Evolutionary conservation across 2,329 filamentous ascomycete species (phyloP).

Genomic region (Bipolaris gigantea): DNA sequence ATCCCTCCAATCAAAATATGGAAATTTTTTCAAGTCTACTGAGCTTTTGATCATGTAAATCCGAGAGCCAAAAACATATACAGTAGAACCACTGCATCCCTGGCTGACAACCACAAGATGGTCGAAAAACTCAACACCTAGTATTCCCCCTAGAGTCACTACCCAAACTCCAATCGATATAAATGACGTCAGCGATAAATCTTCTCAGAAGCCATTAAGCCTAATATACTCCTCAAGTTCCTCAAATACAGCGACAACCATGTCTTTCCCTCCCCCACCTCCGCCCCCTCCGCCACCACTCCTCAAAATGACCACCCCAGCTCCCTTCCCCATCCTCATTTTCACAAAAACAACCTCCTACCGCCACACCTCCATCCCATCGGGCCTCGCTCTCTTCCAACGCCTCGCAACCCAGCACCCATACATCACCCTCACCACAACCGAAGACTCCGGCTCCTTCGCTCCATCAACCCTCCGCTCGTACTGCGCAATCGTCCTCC

Average conservation of each 20-base stretch:
- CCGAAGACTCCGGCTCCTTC: constrained; percentile 25
- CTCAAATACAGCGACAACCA: too few relatives aligned
- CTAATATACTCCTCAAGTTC: background rate
- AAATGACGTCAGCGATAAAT: background rate
- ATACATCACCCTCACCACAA: constrained; percentile 14
- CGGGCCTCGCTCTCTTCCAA: constrained; percentile 19
- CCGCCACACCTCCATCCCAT: constrained; percentile 32
- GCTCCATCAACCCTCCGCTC: constrained; percentile 4
- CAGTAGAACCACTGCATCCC: too few relatives aligned
- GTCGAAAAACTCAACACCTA: background rate
- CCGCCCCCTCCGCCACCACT: too few relatives aligned
- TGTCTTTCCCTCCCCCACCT: too few relatives aligned
- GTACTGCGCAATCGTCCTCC: constrained; percentile 20
- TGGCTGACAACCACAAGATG: background rate
- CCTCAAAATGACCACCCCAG: background rate
- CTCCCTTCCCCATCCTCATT: constrained; percentile 21
- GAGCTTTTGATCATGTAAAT: too few relatives aligned
- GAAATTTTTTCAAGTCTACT: too few relatives aligned
- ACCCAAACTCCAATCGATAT: background rate
- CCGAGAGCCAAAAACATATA: too few relatives aligned
- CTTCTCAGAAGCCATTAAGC: background rate
- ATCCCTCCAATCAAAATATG: background rate
- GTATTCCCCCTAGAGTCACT: background rate
- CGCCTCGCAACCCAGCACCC: constrained; percentile 2
- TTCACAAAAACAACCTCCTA: constrained; percentile 35